Conservation (phyloP, 805 yeast species). For the baker's yeast (Saccharomyces cerevisiae) region DNA sequence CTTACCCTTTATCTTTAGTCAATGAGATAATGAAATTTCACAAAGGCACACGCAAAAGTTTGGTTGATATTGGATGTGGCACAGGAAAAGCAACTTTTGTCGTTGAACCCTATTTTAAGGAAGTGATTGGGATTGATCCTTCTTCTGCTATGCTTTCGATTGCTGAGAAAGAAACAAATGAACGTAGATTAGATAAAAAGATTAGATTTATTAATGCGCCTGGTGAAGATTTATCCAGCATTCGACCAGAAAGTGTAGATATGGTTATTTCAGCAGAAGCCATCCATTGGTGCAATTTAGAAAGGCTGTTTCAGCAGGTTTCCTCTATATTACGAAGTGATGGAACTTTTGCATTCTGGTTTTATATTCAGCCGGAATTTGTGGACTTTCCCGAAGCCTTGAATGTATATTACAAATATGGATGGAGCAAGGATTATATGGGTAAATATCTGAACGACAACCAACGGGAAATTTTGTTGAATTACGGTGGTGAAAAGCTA, state of each 20-base stretch:
- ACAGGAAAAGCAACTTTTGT: conserved; percentile 55
- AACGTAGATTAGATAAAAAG: not conserved
- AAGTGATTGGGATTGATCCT: conserved; percentile 51
- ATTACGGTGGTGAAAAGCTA: conserved; percentile 8
- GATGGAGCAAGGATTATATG: conserved; percentile 42
- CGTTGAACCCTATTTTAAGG: conserved; percentile 31
- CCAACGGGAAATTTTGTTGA: conserved; percentile 39
- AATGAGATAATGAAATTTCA: conserved; percentile 37
- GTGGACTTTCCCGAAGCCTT: conserved; percentile 43
- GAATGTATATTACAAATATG: conserved; percentile 45
- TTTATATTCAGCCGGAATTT: conserved; percentile 61
- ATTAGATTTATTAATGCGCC: not conserved
- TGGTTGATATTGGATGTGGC: conserved; percentile 63
- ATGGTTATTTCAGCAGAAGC: conserved; percentile 62
- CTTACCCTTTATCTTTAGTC: conserved; percentile 49
- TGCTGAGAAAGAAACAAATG: not conserved
- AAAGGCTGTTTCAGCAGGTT: conserved; percentile 41
- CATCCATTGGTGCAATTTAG: conserved; percentile 66
- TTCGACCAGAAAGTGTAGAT: conserved; percentile 37
- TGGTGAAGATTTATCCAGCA: conserved; percentile 6
- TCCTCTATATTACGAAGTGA: conserved; percentile 41
- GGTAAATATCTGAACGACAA: conserved; percentile 71
- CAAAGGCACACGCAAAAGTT: conserved; percentile 20
- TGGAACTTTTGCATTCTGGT: conserved; percentile 67
- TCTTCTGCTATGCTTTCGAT: conserved; percentile 42